Evolutionary conservation across 345 rosid species (phyloP).

Genomic region (Murraya koenigii): DNA sequence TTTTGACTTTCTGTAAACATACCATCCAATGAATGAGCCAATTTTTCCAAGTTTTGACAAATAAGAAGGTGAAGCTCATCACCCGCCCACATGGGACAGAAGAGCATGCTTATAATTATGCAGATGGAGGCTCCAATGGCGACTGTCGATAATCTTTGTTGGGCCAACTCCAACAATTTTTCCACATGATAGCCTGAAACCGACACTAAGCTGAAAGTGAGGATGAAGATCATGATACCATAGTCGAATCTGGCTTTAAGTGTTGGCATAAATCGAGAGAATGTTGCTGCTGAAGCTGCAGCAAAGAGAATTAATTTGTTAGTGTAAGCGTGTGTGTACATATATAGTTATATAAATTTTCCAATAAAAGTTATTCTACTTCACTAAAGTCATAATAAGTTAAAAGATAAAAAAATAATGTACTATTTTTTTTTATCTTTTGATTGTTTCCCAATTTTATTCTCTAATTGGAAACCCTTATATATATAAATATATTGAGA

Average conservation of each 20-base stretch:
- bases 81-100: constrained; percentile 82
- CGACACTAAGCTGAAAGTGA: constrained; percentile 72
- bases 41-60: constrained; percentile 54
- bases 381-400: too few species aligned
- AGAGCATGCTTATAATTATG: constrained; percentile 48
- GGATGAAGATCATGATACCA: constrained; percentile 73
- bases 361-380: too few species aligned
- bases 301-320: neutral
- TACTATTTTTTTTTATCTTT: too few species aligned
- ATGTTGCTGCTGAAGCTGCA: constrained; percentile 72
- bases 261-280: constrained; percentile 70
- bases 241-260: constrained; percentile 72
- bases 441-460: too few species aligned
- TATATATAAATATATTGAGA: too few species aligned
- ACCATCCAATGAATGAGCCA: constrained; percentile 66
- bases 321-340: too few species aligned
- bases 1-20: neutral
- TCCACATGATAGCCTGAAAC: constrained; percentile 66
- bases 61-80: constrained; percentile 60
- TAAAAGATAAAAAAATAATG: too few species aligned
- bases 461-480: too few species aligned
- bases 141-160: constrained; percentile 58
- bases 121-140: constrained; percentile 62
- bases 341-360: too few species aligned
- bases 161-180: constrained; percentile 51